Base-by-base conservation (phyloP, 2,329 filamentous ascomycete genomes). In the Bisporella sp. region DNA sequence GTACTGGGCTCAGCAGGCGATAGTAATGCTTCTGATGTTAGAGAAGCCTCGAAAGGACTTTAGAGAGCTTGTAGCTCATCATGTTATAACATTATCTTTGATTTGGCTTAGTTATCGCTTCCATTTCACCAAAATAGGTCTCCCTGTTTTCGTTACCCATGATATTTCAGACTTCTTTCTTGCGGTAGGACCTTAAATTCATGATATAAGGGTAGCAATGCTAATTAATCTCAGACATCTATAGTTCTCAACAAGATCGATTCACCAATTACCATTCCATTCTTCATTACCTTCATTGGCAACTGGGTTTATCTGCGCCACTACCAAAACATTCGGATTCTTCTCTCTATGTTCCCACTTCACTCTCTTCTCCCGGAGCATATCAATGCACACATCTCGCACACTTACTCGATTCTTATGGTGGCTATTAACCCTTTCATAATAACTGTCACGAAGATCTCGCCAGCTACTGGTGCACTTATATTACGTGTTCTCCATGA, bases 131-230 rank as follows among this genome's bases (percentile, higher is more conserved):
- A 92, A 96, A 70, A 95, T 97, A 67, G 91, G 91, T 30, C 72
- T 96, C 49, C 88, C 89, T 21, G 89, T 97, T 33, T 97, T 96
- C 69, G 89, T 93, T 55, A 96, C 91, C 7, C 89, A 95, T 69
- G 91, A 97, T 65, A 87, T 96, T 55, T 90, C 85, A 53, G 91
- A 96, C 68, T 96, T 96, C 72, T 96, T 96, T 79, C 78, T 96
- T 42, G 91, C 92, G 37, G 87, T 91, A 79, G 71, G 84, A 13
- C 6, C 13, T 31, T 32, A 1, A 29, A 13, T 31, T n/a, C 7
- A 33, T 12, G 21, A 35, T 11, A 30, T 35, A 42, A 31, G 4
- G 32, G 12, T 31, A 46, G n/a, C 32, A 29, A 50, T 54, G 49
- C 54, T 29, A 52, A 46, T 30, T 6, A 13, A 41, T 40, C 29